Conservation (phyloP, 2,329 filamentous ascomycete species). For the Laburnicola sp. region DNA sequence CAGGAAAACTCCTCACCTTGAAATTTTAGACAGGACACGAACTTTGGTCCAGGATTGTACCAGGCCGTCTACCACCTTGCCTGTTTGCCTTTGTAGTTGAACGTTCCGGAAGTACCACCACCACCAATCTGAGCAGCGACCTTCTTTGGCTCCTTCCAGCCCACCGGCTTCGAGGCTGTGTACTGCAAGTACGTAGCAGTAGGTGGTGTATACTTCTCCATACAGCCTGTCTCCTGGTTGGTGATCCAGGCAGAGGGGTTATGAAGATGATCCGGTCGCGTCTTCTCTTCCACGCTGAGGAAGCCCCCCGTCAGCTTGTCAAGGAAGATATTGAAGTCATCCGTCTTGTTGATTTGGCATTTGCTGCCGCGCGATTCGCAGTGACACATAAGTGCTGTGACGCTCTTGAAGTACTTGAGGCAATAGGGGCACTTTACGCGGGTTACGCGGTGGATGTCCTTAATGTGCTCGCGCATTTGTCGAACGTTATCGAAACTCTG, state of each 20-base stretch:
- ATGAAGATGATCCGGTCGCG: conserved; percentile 36
- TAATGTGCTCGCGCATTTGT: conserved; percentile 45
- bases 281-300: conserved; percentile 35
- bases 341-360: conserved; percentile 42
- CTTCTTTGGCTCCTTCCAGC: conserved; percentile 32
- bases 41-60: no score
- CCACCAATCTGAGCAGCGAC: conserved; percentile 21
- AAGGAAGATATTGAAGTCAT: conserved; percentile 41
- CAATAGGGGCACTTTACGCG: conserved; percentile 47
- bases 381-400: conserved; percentile 46
- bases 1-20: no score
- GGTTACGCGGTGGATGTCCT: conserved; percentile 39
- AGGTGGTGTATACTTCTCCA: conserved; percentile 31
- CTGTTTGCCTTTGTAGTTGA: conserved; percentile 6
- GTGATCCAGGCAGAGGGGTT: conserved; percentile 24
- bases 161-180: conserved; percentile 32
- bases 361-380: conserved; percentile 41
- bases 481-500: conserved; percentile 28
- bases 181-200: conserved; percentile 39
- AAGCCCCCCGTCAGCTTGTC: conserved; percentile 51
- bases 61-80: conserved; percentile 13
- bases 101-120: neutral
- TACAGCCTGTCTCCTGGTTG: conserved; percentile 24
- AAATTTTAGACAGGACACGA: no score
- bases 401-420: conserved; percentile 46